phyloP scores from a whole-genome alignment of 2,329 filamentous ascomycete species.

The Fusarium ambrosium region DNA sequence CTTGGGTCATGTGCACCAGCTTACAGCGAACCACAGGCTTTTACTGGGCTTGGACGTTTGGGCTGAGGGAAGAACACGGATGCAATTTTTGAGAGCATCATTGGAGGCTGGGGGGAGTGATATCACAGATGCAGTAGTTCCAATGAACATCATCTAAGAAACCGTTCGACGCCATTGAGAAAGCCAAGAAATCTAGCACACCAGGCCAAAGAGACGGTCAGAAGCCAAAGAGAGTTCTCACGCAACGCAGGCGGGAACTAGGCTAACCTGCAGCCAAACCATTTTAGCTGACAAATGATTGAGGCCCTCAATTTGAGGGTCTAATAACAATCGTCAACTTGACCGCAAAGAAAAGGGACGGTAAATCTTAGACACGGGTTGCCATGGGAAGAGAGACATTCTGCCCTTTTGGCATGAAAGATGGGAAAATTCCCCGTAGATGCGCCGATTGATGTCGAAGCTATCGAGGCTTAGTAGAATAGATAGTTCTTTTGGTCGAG shows the following conservation, averaged over 20 bases:
- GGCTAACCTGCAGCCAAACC: neutral
- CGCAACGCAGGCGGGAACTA: neutral
- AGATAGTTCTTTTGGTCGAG: neutral
- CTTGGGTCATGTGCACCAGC: constrained; percentile 28
- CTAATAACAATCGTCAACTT: neutral
- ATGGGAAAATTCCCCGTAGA: neutral
- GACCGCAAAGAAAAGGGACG: neutral
- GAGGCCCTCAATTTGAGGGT: neutral
- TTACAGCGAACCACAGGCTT: constrained; percentile 14
- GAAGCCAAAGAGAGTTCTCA: neutral
- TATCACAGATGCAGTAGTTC: neutral
- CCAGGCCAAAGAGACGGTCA: neutral
- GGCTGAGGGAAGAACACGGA: neutral
- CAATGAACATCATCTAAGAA: neutral
- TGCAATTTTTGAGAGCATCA: neutral
- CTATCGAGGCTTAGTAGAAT: neutral
- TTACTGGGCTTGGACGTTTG: neutral
- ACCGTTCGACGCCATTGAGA: neutral
- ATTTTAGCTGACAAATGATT: neutral
- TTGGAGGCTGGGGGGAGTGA: neutral
- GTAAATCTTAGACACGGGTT: neutral
- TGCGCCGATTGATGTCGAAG: neutral
- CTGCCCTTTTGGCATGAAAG: neutral
- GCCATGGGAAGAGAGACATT: neutral
- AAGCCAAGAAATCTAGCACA: neutral